Evolutionary conservation across 257 asterid genomes (phyloP).

Genomic region (Scutellaria minor): DNA sequence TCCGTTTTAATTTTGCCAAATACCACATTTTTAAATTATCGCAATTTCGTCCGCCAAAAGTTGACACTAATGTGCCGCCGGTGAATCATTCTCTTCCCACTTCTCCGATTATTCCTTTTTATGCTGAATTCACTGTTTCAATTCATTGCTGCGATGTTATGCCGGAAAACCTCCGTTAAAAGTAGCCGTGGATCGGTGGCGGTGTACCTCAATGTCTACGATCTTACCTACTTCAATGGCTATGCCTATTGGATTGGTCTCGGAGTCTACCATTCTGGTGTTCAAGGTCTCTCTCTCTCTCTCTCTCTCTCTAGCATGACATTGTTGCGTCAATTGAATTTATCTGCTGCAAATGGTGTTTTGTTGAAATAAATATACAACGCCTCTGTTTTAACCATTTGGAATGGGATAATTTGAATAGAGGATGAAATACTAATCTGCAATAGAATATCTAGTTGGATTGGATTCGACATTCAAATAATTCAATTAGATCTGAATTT

Average conservation of each 20-base stretch:
- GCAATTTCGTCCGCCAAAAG: conserved; percentile 20
- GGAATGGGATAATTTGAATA: neutral
- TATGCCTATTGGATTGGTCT: conserved; percentile 93
- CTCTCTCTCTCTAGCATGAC: conserved; percentile 10
- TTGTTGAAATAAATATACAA: too few relatives aligned
- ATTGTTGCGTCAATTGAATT: neutral
- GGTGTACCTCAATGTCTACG: conserved; percentile 79
- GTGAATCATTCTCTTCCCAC: conserved; percentile 1
- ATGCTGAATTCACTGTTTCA: neutral
- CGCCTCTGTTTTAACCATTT: too few relatives aligned
- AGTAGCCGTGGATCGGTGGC: conserved; percentile 62
- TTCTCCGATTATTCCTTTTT: neutral
- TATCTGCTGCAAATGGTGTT: neutral
- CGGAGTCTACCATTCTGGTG: conserved; percentile 87
- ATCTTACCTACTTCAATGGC: conserved; percentile 72
- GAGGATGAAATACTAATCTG: too few relatives aligned
- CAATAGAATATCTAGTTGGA: too few relatives aligned
- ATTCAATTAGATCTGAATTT: conserved; percentile 38
- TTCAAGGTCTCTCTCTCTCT: conserved; percentile 59
- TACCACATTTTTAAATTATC: conserved; percentile 27
- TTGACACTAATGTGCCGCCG: conserved; percentile 33
- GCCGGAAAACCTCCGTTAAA: conserved; percentile 62
- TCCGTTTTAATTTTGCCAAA: conserved; percentile 21
- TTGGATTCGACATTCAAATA: neutral
- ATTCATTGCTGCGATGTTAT: conserved; percentile 52